phyloP scores from a whole-genome alignment of 345 rosid genomes.

The Litchi chinensis region DNA sequence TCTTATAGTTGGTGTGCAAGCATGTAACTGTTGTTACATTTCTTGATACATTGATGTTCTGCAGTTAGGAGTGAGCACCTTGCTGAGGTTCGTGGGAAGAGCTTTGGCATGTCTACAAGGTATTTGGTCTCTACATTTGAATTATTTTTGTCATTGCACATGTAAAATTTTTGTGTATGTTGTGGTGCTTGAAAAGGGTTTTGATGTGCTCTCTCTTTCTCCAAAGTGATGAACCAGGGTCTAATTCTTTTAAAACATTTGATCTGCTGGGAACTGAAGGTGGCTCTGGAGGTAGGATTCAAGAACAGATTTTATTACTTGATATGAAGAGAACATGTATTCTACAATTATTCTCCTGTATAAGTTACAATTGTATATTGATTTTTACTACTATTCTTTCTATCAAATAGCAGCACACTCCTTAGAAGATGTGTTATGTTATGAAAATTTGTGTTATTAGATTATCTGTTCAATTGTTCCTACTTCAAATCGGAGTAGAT shows the following conservation, averaged over 20 bases:
- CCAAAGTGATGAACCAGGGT: slow-evolving; percentile 64
- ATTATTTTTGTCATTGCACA: not conserved
- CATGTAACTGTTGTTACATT: slow-evolving; percentile 15
- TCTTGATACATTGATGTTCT: slow-evolving; percentile 27
- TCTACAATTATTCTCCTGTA: not conserved
- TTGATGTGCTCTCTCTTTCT: slow-evolving; percentile 28
- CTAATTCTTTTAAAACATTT: slow-evolving; percentile 61
- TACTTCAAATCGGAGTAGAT: not conserved
- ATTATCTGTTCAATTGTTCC: not conserved
- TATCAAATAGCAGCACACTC: not conserved
- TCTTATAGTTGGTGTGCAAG: slow-evolving; percentile 18
- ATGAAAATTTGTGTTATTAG: not conserved
- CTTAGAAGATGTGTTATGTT: not conserved
- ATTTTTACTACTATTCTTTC: not conserved
- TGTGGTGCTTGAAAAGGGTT: slow-evolving; percentile 25
- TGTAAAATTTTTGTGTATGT: slow-evolving; percentile 12
- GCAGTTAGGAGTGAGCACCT: slow-evolving; percentile 91
- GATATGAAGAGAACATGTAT: not conserved
- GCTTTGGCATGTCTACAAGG: slow-evolving; percentile 50
- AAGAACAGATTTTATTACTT: slow-evolving; percentile 13
- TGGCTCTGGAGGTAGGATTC: slow-evolving; percentile 62
- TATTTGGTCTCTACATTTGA: slow-evolving; percentile 22
- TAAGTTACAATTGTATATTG: not conserved
- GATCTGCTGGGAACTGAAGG: slow-evolving; percentile 72
- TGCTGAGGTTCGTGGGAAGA: slow-evolving; percentile 80